phyloP scores from a whole-genome alignment of 257 asterid species.

The Catharanthus roseus region DNA sequence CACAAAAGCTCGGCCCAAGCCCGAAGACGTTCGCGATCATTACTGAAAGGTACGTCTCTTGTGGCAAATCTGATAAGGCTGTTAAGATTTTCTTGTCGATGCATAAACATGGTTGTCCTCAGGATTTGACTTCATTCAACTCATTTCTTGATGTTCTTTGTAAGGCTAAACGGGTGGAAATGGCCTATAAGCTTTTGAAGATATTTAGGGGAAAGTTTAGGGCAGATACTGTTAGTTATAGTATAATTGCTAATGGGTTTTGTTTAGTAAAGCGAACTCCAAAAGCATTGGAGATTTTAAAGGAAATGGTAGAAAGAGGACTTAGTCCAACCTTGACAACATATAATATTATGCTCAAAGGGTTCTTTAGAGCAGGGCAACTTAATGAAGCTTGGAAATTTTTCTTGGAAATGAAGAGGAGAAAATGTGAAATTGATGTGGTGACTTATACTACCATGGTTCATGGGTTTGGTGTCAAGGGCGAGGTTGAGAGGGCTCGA shows the following conservation, averaged over 20 bases:
- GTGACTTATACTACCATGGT: constrained; percentile 82
- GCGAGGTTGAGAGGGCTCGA: constrained; percentile 66
- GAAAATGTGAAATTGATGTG: constrained; percentile 71
- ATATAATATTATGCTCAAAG: constrained; percentile 71
- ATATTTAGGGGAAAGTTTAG: constrained; percentile 56
- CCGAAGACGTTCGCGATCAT: constrained; percentile 78
- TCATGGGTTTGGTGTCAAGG: constrained; percentile 79
- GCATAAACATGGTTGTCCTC: constrained; percentile 90
- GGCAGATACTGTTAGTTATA: constrained; percentile 67
- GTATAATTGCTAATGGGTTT: constrained; percentile 67
- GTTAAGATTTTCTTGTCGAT: constrained; percentile 66
- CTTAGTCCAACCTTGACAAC: constrained; percentile 58
- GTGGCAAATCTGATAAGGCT: constrained; percentile 88
- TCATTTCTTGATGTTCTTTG: constrained; percentile 75
- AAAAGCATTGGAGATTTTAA: constrained; percentile 62
- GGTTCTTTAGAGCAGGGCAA: constrained; percentile 71
- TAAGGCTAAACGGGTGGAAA: constrained; percentile 68
- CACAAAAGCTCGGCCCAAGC: constrained; percentile 61
- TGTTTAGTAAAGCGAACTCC: constrained; percentile 72
- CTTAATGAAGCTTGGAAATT: constrained; percentile 73
- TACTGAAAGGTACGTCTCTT: constrained; percentile 66
- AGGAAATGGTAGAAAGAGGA: constrained; percentile 80
- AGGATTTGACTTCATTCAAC: constrained; percentile 71
- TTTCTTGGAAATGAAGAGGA: constrained; percentile 82
- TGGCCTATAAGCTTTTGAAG: constrained; percentile 58